A percentile compares a stretch with the other conserved stretches of the same genome.
Evolutionary conservation across 352 stramenopile species (phyloP).

Genomic region (Globisporangium spiculum): DNA sequence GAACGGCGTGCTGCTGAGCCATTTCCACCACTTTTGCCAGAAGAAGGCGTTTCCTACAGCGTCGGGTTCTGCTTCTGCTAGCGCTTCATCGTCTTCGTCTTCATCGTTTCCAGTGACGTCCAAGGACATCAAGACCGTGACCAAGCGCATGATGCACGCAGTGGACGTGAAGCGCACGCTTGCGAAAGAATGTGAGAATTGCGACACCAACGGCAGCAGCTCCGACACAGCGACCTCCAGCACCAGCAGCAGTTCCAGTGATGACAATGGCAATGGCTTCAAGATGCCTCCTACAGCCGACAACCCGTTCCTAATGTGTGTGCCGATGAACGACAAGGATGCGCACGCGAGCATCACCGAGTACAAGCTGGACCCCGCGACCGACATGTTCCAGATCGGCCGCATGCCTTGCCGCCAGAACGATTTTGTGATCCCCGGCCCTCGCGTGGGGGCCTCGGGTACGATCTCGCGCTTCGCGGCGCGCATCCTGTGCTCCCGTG

Average conservation of each 20-base stretch:
- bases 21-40: conserved; percentile 61
- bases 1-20: conserved; percentile 51
- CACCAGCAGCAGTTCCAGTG: background rate
- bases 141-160: conserved; percentile 53
- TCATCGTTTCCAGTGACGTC: conserved; percentile 2
- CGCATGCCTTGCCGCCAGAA: conserved; percentile 74
- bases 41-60: background rate
- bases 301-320: conserved; percentile 51
- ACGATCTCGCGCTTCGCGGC: conserved; percentile 76
- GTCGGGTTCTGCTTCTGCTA: background rate
- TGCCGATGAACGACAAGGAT: conserved; percentile 71
- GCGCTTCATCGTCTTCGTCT: background rate
- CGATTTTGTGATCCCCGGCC: conserved; percentile 75
- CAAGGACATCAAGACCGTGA: conserved; percentile 45
- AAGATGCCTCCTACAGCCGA: background rate
- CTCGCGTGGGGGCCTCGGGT: conserved; percentile 63
- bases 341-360: conserved; percentile 56
- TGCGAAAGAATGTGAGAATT: background rate
- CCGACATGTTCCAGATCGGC: conserved; percentile 83
- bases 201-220: background rate
- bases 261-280: background rate
- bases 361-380: conserved; percentile 39
- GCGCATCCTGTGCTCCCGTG: conserved; percentile 56
- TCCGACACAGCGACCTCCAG: background rate
- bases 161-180: conserved; percentile 28